Evolutionary conservation across 768 basidiomycete species (phyloP).

Genomic region (Rubroboletus satanas): DNA sequence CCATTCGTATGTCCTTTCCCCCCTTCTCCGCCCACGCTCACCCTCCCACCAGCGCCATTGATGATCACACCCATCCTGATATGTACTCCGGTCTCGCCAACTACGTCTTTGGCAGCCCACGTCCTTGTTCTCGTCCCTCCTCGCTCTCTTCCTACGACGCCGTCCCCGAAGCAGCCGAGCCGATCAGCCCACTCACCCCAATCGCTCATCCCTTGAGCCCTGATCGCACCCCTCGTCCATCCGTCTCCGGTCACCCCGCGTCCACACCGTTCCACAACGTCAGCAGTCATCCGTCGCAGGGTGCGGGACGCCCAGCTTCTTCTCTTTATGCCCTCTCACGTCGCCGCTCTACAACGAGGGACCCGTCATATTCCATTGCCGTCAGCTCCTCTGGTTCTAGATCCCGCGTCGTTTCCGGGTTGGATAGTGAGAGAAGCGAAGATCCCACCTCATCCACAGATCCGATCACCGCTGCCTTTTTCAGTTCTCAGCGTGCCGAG

Average conservation of each 20-base stretch:
- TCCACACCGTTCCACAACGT: conserved; percentile 5
- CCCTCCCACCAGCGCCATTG: not conserved
- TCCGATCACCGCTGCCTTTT: conserved; percentile 23
- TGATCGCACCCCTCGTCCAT: conserved; percentile 46
- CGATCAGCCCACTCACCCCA: conserved; percentile 38
- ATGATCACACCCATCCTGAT: not conserved
- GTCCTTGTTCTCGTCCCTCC: conserved; percentile 12
- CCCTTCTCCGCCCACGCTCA: not conserved
- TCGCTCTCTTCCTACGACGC: conserved; percentile 11
- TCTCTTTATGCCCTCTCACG: conserved; percentile 13
- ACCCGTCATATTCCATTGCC: not conserved
- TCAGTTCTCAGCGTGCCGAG: conserved; percentile 19
- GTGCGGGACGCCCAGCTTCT: conserved; percentile 26
- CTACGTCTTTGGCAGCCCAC: conserved; percentile 41
- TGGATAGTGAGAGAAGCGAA: conserved; percentile 34
- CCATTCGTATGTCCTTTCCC: not conserved
- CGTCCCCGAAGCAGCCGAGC: conserved; percentile 18
- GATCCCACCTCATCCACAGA: conserved; percentile 36
- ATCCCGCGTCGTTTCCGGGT: conserved; percentile 15
- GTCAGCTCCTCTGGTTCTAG: not conserved
- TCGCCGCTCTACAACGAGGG: conserved; percentile 13
- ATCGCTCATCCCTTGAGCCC: conserved; percentile 22
- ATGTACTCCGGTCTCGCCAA: conserved; percentile 40
- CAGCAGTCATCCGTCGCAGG: conserved; percentile 35
- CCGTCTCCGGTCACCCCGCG: conserved; percentile 29